phyloP scores from a whole-genome alignment of 345 rosid genomes.

The Pugionium cornutum region DNA sequence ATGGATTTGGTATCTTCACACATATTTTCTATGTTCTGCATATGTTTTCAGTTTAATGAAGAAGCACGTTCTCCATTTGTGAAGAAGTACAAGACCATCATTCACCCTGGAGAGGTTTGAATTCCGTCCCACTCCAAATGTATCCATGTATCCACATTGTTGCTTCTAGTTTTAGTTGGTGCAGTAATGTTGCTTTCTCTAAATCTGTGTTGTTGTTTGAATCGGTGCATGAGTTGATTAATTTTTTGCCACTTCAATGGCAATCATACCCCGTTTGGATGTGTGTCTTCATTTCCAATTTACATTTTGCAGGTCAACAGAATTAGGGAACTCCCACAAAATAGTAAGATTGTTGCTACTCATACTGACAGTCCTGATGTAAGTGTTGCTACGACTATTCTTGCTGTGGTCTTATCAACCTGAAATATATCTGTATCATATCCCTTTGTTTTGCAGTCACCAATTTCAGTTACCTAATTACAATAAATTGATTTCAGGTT shows the following conservation, averaged over 20 bases:
- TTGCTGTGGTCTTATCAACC: slow-evolving; percentile 11
- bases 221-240: neutral
- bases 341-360: slow-evolving; percentile 91
- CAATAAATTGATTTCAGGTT: slow-evolving; percentile 53
- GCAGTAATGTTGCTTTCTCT: too few species aligned
- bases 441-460: slow-evolving; percentile 23
- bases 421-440: too few species aligned
- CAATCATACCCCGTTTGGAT: neutral
- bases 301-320: slow-evolving; percentile 80
- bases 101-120: slow-evolving; percentile 99
- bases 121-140: neutral
- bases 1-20: neutral
- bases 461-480: slow-evolving; percentile 17
- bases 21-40: slow-evolving; percentile 27
- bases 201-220: slow-evolving; percentile 31
- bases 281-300: neutral
- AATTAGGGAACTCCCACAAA: slow-evolving; percentile 95
- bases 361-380: slow-evolving; percentile 99
- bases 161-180: slow-evolving; percentile 8
- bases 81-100: slow-evolving; percentile 95
- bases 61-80: slow-evolving; percentile 99
- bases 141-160: neutral
- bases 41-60: slow-evolving; percentile 80
- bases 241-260: slow-evolving; percentile 6
- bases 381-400: slow-evolving; percentile 30